These are phyloP conservation scores for Teunomyces kruisii DNA, from an alignment of 805 yeast species.

Conservation along the genomic window DNA sequence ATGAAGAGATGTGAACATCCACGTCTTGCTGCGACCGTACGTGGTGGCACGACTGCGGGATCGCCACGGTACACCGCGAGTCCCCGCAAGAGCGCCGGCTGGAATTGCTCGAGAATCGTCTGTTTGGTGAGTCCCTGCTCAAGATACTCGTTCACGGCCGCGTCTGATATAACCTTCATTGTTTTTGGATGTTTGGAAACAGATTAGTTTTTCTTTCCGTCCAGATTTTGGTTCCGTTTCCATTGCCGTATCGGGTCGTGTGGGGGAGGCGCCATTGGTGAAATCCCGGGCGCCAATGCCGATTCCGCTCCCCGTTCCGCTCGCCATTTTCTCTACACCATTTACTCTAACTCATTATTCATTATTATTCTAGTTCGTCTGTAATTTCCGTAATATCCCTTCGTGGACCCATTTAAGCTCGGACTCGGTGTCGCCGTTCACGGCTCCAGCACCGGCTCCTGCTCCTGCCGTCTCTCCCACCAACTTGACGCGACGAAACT, in stretches of 20 bases:
- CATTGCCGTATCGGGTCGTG: background rate
- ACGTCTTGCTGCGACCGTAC: background rate
- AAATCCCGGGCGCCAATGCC: background rate
- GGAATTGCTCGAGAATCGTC: constrained; percentile 30
- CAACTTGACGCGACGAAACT: constrained; percentile 7
- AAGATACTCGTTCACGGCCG: constrained; percentile 26
- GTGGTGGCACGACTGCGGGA: background rate
- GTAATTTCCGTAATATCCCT: background rate
- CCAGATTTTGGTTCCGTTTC: background rate
- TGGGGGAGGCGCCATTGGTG: too few relatives aligned
- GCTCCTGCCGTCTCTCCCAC: too few relatives aligned
- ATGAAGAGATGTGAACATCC: constrained; percentile 51
- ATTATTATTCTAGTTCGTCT: background rate
- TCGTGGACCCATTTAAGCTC: constrained; percentile 4
- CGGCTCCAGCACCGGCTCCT: too few relatives aligned
- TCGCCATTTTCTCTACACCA: background rate
- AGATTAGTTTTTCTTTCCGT: too few relatives aligned
- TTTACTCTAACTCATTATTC: background rate
- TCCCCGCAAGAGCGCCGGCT: constrained; percentile 34
- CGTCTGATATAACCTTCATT: constrained; percentile 33
- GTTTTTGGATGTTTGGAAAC: too few relatives aligned
- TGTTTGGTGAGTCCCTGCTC: constrained; percentile 22
- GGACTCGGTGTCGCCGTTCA: background rate
- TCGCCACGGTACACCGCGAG: constrained; percentile 16
- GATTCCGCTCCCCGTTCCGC: background rate